Percentiles rank a stretch among this genome's conserved stretches.
phyloP scores from a whole-genome alignment of 2,329 filamentous ascomycete genomes.

The Sporothrix variecibatus region DNA sequence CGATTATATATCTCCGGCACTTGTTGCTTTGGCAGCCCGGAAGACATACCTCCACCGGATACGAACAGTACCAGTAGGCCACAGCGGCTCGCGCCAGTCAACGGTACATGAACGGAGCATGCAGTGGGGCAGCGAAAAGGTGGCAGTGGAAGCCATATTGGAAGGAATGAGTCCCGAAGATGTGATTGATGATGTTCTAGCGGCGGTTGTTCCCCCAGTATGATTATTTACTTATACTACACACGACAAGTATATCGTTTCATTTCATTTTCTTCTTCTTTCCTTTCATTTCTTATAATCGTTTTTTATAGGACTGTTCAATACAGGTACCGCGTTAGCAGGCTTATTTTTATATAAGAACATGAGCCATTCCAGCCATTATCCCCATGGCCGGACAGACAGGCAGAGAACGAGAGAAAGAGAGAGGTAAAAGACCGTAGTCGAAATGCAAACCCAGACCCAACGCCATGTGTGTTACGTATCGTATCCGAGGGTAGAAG shows the following conservation, averaged over 20 bases:
- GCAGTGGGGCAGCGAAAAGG: conserved; percentile 84
- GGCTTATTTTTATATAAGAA: background rate
- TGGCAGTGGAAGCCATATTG: conserved; percentile 67
- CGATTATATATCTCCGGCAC: conserved; percentile 78
- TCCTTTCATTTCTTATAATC: background rate
- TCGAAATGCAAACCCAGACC: conserved; percentile 7
- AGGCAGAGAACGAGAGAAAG: background rate
- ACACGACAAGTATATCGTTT: background rate
- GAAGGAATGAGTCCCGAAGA: conserved; percentile 62
- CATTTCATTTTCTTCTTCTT: background rate
- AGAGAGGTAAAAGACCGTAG: background rate
- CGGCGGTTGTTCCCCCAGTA: conserved; percentile 56
- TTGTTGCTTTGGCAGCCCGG: conserved; percentile 77
- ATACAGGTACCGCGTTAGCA: background rate
- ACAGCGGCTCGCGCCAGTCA: background rate
- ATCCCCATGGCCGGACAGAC: background rate
- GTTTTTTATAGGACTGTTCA: background rate
- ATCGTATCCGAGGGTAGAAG: conserved; percentile 5
- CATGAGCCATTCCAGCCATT: background rate
- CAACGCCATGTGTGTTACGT: conserved; percentile 21
- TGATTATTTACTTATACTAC: conserved; percentile 33
- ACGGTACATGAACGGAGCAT: conserved; percentile 75
- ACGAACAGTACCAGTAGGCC: conserved; percentile 60
- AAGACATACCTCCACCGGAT: conserved; percentile 91
- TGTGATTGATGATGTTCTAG: conserved; percentile 65